A percentile compares a stretch with the other conserved stretches of the same genome.
Evolutionary conservation across 176 grass and related monocot species (phyloP).

Genomic region (Eleusine coracana): DNA sequence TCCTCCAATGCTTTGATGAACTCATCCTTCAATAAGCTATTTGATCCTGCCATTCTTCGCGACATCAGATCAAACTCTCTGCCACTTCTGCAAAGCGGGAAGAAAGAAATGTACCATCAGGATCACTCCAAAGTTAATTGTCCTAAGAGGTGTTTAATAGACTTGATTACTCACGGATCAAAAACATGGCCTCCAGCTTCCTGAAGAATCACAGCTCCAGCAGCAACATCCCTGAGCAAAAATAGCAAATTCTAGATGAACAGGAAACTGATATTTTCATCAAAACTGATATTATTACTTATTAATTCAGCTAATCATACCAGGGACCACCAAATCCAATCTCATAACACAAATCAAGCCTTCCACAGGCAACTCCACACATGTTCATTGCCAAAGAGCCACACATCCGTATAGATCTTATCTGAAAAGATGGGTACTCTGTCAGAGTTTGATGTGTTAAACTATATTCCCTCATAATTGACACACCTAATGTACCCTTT

Average conservation of each 20-base stretch:
- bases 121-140: background rate
- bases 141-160: background rate
- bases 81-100: slow-evolving; percentile 57
- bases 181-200: slow-evolving; percentile 94
- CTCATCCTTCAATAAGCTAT: slow-evolving; percentile 69
- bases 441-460: slow-evolving; percentile 26
- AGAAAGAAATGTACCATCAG: background rate
- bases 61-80: slow-evolving; percentile 79
- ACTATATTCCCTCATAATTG: background rate
- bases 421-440: slow-evolving; percentile 46
- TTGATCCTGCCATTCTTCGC: slow-evolving; percentile 76
- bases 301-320: slow-evolving; percentile 42
- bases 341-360: slow-evolving; percentile 96
- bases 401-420: slow-evolving; percentile 94
- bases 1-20: slow-evolving; percentile 58
- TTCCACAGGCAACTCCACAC: slow-evolving; percentile 92
- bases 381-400: slow-evolving; percentile 88
- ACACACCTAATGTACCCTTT: background rate
- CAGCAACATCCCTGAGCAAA: slow-evolving; percentile 81
- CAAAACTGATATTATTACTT: background rate
- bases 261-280: background rate
- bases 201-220: slow-evolving; percentile 85
- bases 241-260: slow-evolving; percentile 13
- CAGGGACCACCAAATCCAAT: slow-evolving; percentile 96
- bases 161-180: slow-evolving; percentile 68